Evolutionary conservation across 441 rosid species (phyloP).

Genomic region (Kokia cookei): DNA sequence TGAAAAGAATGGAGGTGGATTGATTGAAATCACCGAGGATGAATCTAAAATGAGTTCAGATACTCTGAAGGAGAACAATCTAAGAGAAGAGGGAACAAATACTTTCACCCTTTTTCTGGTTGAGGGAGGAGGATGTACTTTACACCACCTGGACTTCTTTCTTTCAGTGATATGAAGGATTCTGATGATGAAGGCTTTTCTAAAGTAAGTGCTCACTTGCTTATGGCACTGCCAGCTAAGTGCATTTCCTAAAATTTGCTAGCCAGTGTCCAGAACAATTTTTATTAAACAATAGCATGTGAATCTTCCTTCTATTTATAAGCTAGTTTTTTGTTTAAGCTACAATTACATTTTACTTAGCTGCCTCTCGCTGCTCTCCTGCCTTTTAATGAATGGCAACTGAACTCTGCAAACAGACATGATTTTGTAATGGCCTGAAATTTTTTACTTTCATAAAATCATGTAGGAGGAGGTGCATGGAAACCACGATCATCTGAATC

Average conservation of each 20-base stretch:
- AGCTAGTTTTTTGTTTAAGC: neutral
- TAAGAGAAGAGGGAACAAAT: conserved; percentile 26
- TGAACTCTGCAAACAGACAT: neutral
- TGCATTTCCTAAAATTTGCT: neutral
- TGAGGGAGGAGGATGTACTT: conserved; percentile 60
- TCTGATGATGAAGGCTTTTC: conserved; percentile 48
- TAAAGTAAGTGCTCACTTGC: conserved; percentile 33
- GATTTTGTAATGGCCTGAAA: neutral
- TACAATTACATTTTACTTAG: neutral
- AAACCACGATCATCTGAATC: conserved; percentile 24
- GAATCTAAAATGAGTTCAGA: conserved; percentile 25
- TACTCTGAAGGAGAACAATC: conserved; percentile 17
- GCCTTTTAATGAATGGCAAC: neutral
- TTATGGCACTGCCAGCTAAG: neutral
- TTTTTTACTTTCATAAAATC: neutral
- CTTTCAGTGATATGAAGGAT: conserved; percentile 80
- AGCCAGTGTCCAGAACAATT: neutral
- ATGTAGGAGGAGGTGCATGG: conserved; percentile 43
- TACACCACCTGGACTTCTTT: conserved; percentile 59
- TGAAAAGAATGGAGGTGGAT: conserved; percentile 14
- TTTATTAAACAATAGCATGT: neutral
- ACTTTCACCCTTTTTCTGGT: conserved; percentile 79
- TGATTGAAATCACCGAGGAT: conserved; percentile 12
- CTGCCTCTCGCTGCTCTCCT: neutral
- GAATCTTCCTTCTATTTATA: neutral